These are phyloP conservation scores for Starmera amethionina DNA, from an alignment of 805 yeast genomes.

Conservation along the genomic window DNA sequence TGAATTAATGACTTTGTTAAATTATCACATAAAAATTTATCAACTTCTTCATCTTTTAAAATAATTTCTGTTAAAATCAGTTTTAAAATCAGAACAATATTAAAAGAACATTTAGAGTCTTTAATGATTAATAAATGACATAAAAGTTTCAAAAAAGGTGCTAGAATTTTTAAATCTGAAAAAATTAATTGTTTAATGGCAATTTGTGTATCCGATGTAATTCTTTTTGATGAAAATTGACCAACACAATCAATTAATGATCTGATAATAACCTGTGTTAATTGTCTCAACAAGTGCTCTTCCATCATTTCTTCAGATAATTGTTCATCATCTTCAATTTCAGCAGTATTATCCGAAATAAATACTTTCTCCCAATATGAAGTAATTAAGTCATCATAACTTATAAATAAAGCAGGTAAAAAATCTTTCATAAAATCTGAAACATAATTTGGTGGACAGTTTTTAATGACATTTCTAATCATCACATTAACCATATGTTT, in stretches of 20 bases:
- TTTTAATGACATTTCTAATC: conserved; percentile 74
- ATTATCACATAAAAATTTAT: conserved; percentile 44
- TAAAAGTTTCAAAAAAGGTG: conserved; percentile 66
- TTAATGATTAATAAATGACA: conserved; percentile 72
- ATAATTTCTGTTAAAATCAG: conserved; percentile 63
- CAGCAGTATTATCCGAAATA: conserved; percentile 27
- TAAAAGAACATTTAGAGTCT: conserved; percentile 89
- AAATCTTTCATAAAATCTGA: conserved; percentile 65
- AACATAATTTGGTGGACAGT: conserved; percentile 71
- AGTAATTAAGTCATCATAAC: conserved; percentile 66
- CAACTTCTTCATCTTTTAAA: conserved; percentile 65
- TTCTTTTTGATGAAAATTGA: conserved; percentile 43
- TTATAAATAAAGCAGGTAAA: conserved; percentile 64
- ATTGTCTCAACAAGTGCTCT: conserved; percentile 85
- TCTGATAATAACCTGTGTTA: conserved; percentile 86
- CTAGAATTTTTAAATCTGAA: conserved; percentile 54
- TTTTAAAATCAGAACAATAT: conserved; percentile 73
- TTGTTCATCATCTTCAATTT: conserved; percentile 52
- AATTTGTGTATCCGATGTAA: conserved; percentile 47
- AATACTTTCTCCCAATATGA: conserved; percentile 66
- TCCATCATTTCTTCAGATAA: conserved; percentile 98
- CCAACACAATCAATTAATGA: conserved; percentile 82
- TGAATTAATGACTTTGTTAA: conserved; percentile 61
- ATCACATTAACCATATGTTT: conserved; percentile 91
- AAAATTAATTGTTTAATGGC: conserved; percentile 60